Evolutionary conservation across 257 asterid genomes (phyloP).

Genomic region (Vinca minor): DNA sequence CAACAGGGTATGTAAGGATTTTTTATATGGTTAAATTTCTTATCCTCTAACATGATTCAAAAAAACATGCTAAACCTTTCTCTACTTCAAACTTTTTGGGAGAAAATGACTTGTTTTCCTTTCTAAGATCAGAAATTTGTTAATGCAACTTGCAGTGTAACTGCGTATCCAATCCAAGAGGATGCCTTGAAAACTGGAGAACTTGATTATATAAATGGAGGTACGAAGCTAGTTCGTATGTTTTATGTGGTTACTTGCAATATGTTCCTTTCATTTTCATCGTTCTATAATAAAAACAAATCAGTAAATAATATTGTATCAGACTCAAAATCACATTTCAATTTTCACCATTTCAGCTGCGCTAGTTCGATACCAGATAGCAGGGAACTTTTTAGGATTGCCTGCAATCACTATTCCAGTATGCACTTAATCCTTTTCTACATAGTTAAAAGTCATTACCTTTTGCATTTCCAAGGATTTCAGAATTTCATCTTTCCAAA

Average conservation of each 20-base stretch:
- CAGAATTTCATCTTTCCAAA: background rate
- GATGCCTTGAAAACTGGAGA: conserved; percentile 69
- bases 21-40: background rate
- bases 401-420: conserved; percentile 89
- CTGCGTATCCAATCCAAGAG: conserved; percentile 59
- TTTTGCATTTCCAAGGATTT: background rate
- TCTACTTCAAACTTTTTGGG: too few species aligned
- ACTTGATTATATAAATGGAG: conserved; percentile 92
- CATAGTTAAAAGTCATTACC: too few species aligned
- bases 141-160: conserved; percentile 39
- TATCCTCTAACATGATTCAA: background rate
- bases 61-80: background rate
- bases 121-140: background rate
- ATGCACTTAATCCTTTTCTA: conserved; percentile 16
- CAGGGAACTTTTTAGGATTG: conserved; percentile 86
- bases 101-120: background rate
- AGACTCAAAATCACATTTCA: background rate
- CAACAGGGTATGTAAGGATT: conserved; percentile 52
- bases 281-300: background rate
- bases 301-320: background rate
- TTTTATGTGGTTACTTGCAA: background rate
- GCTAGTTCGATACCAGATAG: conserved; percentile 67
- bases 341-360: conserved; percentile 48
- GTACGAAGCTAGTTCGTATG: conserved; percentile 24
- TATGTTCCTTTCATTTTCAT: background rate